Evolutionary conservation across 2,329 filamentous ascomycete species (phyloP).

Genomic region (Fusarium torreyae): DNA sequence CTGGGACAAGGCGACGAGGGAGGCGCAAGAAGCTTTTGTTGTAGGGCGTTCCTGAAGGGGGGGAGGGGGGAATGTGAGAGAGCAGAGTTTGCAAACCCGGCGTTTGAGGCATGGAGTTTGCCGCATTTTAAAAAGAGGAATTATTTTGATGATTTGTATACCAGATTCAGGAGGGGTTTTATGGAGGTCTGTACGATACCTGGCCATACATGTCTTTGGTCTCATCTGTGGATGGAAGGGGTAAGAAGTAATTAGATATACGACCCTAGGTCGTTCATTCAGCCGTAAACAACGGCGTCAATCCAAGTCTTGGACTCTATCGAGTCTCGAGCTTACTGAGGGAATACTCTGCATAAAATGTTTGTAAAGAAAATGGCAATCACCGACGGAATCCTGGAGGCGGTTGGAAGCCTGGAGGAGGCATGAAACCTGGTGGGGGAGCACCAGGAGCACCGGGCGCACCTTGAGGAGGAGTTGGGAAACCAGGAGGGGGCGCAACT

Average conservation of each 20-base stretch:
- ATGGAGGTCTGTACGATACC: conserved; percentile 43
- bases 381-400: conserved; percentile 62
- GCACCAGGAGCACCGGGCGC: conserved; percentile 53
- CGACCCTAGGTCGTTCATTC: conserved; percentile 32
- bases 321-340: conserved; percentile 37
- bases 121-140: conserved; percentile 43
- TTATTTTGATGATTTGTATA: conserved; percentile 50
- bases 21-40: conserved; percentile 61
- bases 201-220: conserved; percentile 43
- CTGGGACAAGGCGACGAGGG: conserved; percentile 59
- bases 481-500: conserved; percentile 59
- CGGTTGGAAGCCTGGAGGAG: conserved; percentile 62
- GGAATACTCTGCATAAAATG: conserved; percentile 29
- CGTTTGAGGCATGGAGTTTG: conserved; percentile 47
- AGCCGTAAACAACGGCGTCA: conserved; percentile 34
- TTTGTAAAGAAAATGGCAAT: conserved; percentile 31
- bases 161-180: conserved; percentile 37
- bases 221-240: conserved; percentile 30
- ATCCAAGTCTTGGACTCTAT: conserved; percentile 30
- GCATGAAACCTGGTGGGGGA: conserved; percentile 60
- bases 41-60: conserved; percentile 49
- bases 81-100: conserved; percentile 41
- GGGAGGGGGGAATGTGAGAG: conserved; percentile 12
- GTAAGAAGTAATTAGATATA: conserved; percentile 42
- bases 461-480: conserved; percentile 56